Evolutionary conservation across 768 basidiomycete genomes (phyloP).

Genomic region (Cantharellus anzutake): DNA sequence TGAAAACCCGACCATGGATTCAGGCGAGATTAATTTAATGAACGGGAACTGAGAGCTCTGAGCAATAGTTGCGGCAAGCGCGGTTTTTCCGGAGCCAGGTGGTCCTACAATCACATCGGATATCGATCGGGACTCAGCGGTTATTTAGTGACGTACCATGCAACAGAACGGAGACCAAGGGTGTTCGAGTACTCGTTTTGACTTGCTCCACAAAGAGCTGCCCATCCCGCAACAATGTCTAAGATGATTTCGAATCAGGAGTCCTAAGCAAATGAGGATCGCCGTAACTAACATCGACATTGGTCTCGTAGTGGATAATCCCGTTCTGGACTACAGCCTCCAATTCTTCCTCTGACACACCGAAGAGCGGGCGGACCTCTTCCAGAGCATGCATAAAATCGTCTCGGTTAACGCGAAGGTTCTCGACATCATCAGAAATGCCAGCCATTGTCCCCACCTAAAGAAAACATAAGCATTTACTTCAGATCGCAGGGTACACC

Average conservation of each 20-base stretch:
- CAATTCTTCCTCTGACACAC: constrained; percentile 93
- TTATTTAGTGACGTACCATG: constrained; percentile 28
- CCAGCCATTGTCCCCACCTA: constrained; percentile 90
- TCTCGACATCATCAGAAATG: constrained; percentile 88
- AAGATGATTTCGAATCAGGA: background rate
- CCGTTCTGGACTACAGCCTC: constrained; percentile 88
- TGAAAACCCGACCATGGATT: constrained; percentile 92
- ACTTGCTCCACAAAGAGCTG: constrained; percentile 88
- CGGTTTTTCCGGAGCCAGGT: constrained; percentile 85
- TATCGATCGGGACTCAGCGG: background rate
- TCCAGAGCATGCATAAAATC: constrained; percentile 86
- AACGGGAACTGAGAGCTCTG: constrained; percentile 90
- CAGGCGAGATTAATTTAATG: constrained; percentile 92
- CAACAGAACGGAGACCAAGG: constrained; percentile 75
- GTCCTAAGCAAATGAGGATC: background rate
- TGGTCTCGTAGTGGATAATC: constrained; percentile 68
- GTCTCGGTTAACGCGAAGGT: constrained; percentile 62
- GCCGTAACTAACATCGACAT: constrained; percentile 48
- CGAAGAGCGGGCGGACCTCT: constrained; percentile 91
- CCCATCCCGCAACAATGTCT: constrained; percentile 80
- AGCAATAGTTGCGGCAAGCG: constrained; percentile 84
- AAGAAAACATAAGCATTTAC: background rate
- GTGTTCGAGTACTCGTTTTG: constrained; percentile 71
- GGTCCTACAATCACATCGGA: constrained; percentile 27
- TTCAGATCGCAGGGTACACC: background rate